Base-by-base conservation (phyloP, 257 asterid genomes). In the Paulownia fortunei region DNA sequence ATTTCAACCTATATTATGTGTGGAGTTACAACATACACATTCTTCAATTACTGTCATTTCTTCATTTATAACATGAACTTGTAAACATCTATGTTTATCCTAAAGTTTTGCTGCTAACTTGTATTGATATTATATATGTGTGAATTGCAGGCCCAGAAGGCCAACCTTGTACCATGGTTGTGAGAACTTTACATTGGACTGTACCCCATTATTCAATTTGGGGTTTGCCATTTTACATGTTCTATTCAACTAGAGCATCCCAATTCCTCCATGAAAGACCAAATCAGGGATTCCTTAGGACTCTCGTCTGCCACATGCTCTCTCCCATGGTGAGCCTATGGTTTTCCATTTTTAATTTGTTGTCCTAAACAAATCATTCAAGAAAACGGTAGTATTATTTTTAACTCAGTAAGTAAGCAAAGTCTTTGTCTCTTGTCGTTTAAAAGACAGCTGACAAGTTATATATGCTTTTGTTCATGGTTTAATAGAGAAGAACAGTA, bases 201-300 rank as follows among this genome's bases (percentile, higher is more conserved):
- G 94, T 94, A 69, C 98, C 98, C 46, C 98, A 94, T 13, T 92
- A 94, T 77, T 91, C 96, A 16, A 85, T 94, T 26, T 94, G 98
- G 98, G 98, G 98, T 23, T 62, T 94, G 56, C 98, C 98, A 2
- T 94, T 94, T 77, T 91, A 89, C 87, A 72, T 91, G 83, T 94
- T 94, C 88, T 94, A 92, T 78, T 94, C 98, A 32, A 94, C 98
- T 0, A 80, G 98, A 65, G 89, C 93, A 18, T 91, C 98, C 30
- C 98, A 94, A 47, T 91, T 84, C 82, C 86, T 94, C 46, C 96
- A 92, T 69, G 87, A 87, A 75, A 87, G 94, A 68, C 98, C 98
- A 2, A 94, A 92, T 80, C 98, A 92, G 77, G 92, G 97, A 44
- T n/a, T 91, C 7, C 58, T 92, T 37, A 87, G 96, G 76, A 69